A percentile compares a stretch with the other conserved stretches of the same genome.
These are phyloP conservation scores for Boletus rex-veris DNA, from an alignment of 768 basidiomycete species.

Conservation along the genomic window DNA sequence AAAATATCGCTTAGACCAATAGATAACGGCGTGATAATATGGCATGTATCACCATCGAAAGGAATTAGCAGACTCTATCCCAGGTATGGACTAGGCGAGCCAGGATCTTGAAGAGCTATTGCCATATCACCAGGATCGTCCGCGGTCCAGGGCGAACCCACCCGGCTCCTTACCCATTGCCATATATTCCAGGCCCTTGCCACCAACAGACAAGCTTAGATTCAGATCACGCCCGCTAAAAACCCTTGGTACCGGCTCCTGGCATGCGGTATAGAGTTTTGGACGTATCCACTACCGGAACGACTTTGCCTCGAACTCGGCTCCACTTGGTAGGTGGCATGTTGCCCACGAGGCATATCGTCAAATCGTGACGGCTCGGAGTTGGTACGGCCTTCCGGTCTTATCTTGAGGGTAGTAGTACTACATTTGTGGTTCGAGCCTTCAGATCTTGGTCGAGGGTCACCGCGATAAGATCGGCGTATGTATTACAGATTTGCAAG, in stretches of 20 bases:
- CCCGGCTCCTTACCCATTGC: too few species aligned
- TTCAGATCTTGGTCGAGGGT: neutral
- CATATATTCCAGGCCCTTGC: too few species aligned
- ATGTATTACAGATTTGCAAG: neutral
- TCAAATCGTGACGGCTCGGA: neutral
- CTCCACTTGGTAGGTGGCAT: slow-evolving; percentile 5
- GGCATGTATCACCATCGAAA: neutral
- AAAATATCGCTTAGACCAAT: too few species aligned
- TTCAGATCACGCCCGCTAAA: too few species aligned
- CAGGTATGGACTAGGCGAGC: neutral
- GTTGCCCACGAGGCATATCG: slow-evolving; percentile 12
- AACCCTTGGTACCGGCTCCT: neutral
- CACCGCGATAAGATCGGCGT: slow-evolving; percentile 8
- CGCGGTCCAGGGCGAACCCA: too few species aligned
- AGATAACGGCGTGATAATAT: neutral
- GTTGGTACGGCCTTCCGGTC: neutral
- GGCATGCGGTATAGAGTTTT: slow-evolving; percentile 14
- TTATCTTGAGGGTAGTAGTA: neutral
- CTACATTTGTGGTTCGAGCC: neutral
- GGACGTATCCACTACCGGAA: neutral
- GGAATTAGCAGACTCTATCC: too few species aligned
- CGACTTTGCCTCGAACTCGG: neutral
- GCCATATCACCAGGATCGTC: neutral
- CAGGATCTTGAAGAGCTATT: neutral
- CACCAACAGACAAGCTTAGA: too few species aligned